Evolutionary conservation across 176 grass and related monocot species (phyloP).

Genomic region (Oryza brachyantha): DNA sequence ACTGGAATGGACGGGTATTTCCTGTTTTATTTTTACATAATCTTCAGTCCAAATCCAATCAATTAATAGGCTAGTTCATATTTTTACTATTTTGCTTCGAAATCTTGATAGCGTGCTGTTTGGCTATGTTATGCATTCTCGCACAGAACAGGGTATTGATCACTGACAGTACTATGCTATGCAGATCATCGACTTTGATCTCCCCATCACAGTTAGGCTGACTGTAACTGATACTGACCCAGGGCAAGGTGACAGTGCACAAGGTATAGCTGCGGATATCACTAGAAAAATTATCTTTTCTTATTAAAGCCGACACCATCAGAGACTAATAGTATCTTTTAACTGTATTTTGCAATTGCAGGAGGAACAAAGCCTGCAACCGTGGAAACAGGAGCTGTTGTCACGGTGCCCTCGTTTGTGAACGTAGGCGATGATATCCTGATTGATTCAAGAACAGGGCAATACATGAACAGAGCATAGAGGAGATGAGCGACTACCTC

Average conservation of each 20-base stretch:
- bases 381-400: conserved; percentile 81
- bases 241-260: conserved; percentile 68
- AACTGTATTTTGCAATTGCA: conserved; percentile 52
- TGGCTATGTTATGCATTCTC: neutral
- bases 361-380: conserved; percentile 87
- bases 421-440: conserved; percentile 58
- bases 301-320: neutral
- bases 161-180: conserved; percentile 3
- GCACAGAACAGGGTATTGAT: neutral
- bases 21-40: neutral
- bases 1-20: conserved; percentile 91
- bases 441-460: conserved; percentile 87
- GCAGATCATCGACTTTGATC: conserved; percentile 93
- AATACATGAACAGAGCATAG: conserved; percentile 85
- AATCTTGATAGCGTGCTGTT: neutral
- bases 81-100: neutral
- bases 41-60: neutral
- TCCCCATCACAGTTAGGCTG: conserved; percentile 74
- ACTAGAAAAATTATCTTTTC: neutral
- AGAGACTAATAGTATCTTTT: neutral
- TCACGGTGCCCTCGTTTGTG: conserved; percentile 84
- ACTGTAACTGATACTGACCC: conserved; percentile 75
- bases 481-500: neutral
- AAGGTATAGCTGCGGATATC: conserved; percentile 41
- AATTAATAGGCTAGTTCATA: neutral